Evolutionary conservation across 768 basidiomycete genomes (phyloP), one percentile per base, ranked within the genome.

Genomic region (Plicaturopsis crispa): DNA sequence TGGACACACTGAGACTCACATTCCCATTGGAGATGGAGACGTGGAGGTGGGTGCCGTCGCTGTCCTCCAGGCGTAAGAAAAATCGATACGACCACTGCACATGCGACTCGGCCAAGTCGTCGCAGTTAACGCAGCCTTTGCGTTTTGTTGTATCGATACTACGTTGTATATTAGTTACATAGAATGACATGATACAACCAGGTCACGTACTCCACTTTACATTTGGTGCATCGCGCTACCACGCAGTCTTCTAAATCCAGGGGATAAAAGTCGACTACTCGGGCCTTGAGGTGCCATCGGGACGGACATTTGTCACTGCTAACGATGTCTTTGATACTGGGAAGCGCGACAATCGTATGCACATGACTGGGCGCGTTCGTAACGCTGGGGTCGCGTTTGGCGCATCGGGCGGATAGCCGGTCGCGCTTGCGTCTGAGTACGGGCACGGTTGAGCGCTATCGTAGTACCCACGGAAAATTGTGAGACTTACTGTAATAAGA

Each of bases 221-320:
- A 85, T 3, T 63, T 66, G 5, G 59, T 62, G 53, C 82, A 86
- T 26, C 59, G 58, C 24, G 71, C 56, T 18, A 62, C 57, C 24
- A 71, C 65, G 12, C 67, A 73, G 12, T 79, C 66, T 19, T 56
- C 46, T 20, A 82, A 48, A 20, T 64, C 49, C 22, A 65, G 58
- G 1, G 83, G 83, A 47, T 65, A 69, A 48, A 73, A 81, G 47
- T 79, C 76, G 6, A 73, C 48, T 2, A 70, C 65, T 14, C 70
- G 70, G 5, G 72, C 80, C 7, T 59, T 47, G 17, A 81, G 51
- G 26, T 54, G 62, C 41, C 69, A 72, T 30, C 53, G 60, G 12
- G 53, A 54, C 3, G 71, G 61, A 33, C 54, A 62, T 28, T 51
- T 52, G 17, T 57, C 46, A 19, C 44, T 42, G 11, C 51, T 40